These are phyloP conservation scores for Cruciata laevipes DNA, from an alignment of 257 asterid species.

Conservation along the genomic window DNA sequence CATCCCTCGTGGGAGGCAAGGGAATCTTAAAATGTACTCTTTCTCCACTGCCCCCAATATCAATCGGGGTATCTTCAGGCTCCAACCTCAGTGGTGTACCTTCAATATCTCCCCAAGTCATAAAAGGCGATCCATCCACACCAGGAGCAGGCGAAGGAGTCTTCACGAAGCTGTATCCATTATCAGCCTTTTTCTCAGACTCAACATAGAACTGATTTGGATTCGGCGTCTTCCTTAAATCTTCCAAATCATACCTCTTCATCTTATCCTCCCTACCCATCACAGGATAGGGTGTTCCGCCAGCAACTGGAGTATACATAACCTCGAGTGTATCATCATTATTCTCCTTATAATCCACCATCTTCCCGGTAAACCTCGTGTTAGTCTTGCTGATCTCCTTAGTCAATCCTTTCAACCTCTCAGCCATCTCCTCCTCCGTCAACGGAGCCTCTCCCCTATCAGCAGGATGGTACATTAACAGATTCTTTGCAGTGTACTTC, in stretches of 20 bases:
- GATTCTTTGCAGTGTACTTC: constrained; percentile 75
- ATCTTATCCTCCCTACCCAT: constrained; percentile 52
- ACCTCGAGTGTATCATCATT: constrained; percentile 56
- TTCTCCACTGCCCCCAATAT: constrained; percentile 77
- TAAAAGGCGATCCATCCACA: constrained; percentile 74
- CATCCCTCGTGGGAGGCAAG: constrained; percentile 80
- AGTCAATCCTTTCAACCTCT: constrained; percentile 67
- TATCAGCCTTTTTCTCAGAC: constrained; percentile 71
- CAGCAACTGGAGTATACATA: constrained; percentile 64
- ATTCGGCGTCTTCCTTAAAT: constrained; percentile 73
- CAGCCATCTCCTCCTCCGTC: constrained; percentile 66
- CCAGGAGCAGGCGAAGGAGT: constrained; percentile 99
- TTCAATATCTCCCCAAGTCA: constrained; percentile 98
- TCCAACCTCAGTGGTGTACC: constrained; percentile 93
- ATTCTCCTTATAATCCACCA: constrained; percentile 37
- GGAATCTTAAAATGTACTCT: constrained; percentile 90
- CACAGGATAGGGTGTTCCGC: constrained; percentile 63
- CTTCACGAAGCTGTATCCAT: constrained; percentile 79
- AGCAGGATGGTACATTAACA: constrained; percentile 90
- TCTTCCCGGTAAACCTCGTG: constrained; percentile 70
- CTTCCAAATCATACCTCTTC: constrained; percentile 87
- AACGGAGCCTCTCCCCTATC: constrained; percentile 76
- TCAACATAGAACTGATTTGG: constrained; percentile 60
- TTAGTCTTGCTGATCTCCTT: constrained; percentile 65
- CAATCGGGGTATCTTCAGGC: constrained; percentile 83